Base-by-base conservation (phyloP, 2,329 filamentous ascomycete genomes). In the Salinomyces thailandicus region DNA sequence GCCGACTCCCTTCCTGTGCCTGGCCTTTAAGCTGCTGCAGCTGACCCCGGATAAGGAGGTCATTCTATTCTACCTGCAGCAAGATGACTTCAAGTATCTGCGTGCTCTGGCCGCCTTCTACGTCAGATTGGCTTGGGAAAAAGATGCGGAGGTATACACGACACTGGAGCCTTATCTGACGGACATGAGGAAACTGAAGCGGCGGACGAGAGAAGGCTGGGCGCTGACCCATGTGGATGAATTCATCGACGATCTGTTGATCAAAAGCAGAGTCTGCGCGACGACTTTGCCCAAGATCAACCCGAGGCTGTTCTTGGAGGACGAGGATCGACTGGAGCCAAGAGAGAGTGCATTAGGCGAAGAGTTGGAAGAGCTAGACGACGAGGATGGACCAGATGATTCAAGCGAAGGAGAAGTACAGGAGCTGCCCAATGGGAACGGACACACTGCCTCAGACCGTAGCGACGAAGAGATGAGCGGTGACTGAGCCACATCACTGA, bases 251-350 rank as follows among this genome's bases (percentile, higher is more conserved):
- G 86, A 95, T 43, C 63, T 98, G 47, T 67, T 98, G 44, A 81
- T 75, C 0, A 93, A 93, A 62, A 85, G 93, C 39, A 73, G 91
- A 35, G 80, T 95, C 0, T 96, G 89, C 56, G 89, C 79, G 24
- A 96, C 91, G 3, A 93, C 80, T 54, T 57, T 98, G 49, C 93
- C 85, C 78, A 93, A 94, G 65, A 73, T 98, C 70, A 84, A 87
- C 3, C 77, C 77, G 41, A 71, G 91, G 49, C 77, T 82, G 46
- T 72, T 84, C 35, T 58, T 98, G 46, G 91, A 98, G 64, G 91
- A 98, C 58, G 56, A 93, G 58, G 91, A 93, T 47, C 62, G 87
- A 52, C 55, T 98, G 53, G 89, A 95, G 55, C 82, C 86, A 33
- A 73, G 89, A 46, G 73, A 85, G 22, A 95, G 87, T 60, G 78